phyloP scores from a whole-genome alignment of 2,329 filamentous ascomycete species.

The Rutstroemia sydowiana region DNA sequence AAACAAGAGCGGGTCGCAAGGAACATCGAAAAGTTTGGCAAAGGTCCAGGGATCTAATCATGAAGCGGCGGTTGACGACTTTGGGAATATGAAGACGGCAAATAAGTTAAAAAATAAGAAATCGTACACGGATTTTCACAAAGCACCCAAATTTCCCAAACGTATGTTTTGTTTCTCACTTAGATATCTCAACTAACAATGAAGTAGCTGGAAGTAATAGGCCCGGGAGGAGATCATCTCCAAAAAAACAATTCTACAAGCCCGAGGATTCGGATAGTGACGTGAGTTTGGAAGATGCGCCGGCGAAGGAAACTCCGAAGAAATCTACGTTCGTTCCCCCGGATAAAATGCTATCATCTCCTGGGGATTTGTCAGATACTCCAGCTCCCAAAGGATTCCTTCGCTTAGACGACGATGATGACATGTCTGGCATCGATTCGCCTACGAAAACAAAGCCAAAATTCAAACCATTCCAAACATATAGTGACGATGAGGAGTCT shows the following conservation, averaged over 20 bases:
- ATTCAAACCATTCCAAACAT: neutral
- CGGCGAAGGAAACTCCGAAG: neutral
- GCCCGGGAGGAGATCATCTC: constrained; percentile 3
- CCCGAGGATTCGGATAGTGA: constrained; percentile 1
- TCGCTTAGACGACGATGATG: neutral
- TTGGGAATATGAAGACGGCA: constrained; percentile 12
- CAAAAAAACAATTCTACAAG: neutral
- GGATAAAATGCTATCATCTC: neutral
- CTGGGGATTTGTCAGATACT: neutral
- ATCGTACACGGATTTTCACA: constrained; percentile 1
- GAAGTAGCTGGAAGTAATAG: neutral
- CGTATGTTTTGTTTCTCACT: neutral
- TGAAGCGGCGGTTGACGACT: constrained; percentile 14
- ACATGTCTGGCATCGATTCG: neutral
- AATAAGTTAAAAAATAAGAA: constrained; percentile 8
- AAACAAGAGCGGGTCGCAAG: too few species aligned
- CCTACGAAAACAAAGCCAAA: neutral
- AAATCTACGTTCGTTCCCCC: neutral
- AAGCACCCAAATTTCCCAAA: neutral
- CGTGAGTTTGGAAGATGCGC: neutral
- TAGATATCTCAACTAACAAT: neutral
- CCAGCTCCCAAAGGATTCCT: neutral
- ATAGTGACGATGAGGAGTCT: constrained; percentile 2
- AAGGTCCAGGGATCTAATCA: constrained; percentile 4
- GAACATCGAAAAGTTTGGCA: constrained; percentile 11